Percentiles rank a stretch among this genome's conserved stretches.
These are phyloP conservation scores for Coelastrella sp. DNA, from an alignment of 139 green algal species.

Conservation along the genomic window DNA sequence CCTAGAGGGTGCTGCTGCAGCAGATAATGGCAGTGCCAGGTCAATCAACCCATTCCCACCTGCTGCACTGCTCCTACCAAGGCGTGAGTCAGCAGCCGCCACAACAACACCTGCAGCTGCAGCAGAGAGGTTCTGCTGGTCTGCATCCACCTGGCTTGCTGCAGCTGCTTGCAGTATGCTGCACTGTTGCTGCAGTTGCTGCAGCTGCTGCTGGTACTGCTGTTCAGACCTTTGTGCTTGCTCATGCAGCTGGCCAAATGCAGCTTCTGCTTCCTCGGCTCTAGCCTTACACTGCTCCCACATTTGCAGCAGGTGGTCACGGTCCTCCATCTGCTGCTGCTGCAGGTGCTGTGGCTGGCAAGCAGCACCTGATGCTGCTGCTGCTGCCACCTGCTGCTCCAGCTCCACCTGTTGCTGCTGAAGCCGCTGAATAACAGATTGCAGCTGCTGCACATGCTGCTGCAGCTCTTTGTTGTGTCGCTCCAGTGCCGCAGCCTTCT, in stretches of 20 bases:
- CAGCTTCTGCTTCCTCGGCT: slow-evolving; percentile 2
- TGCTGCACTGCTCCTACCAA: background rate
- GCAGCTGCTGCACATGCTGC: slow-evolving; percentile 27
- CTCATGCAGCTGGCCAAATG: background rate
- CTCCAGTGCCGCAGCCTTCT: background rate
- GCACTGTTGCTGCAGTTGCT: background rate
- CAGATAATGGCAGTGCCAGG: background rate
- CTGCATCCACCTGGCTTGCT: background rate
- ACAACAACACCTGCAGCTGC: background rate
- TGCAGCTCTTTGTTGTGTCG: background rate
- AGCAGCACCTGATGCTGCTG: background rate
- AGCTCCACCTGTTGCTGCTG: background rate
- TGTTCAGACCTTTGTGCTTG: slow-evolving; percentile 1
- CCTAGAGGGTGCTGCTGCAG: background rate
- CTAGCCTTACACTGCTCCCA: background rate
- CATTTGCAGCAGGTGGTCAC: background rate
- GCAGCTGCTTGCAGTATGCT: background rate
- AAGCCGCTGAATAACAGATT: background rate
- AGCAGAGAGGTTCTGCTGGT: background rate
- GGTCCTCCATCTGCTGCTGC: background rate
- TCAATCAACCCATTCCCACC: background rate
- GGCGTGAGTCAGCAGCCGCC: background rate
- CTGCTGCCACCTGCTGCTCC: background rate
- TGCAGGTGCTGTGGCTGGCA: background rate
- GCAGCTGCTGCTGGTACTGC: background rate